These are phyloP conservation scores for Ascomycota sp. DNA, from an alignment of 2,329 filamentous ascomycete genomes.

Conservation along the genomic window DNA sequence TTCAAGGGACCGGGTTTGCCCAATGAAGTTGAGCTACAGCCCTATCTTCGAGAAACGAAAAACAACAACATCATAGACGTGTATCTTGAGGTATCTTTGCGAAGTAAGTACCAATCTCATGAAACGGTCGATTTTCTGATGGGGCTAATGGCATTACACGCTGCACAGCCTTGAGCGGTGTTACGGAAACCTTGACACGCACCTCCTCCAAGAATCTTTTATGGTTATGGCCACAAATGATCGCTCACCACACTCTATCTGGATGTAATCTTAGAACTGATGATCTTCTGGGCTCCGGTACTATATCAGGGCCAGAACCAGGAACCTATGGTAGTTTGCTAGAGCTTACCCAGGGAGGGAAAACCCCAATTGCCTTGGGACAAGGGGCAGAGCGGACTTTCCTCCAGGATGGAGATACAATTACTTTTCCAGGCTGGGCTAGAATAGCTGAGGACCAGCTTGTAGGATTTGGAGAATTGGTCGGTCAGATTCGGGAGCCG, in stretches of 20 bases:
- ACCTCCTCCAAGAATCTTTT: constrained; percentile 31
- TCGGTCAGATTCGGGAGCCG: neutral
- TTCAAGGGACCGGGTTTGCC: constrained; percentile 6
- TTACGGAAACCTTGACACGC: constrained; percentile 11
- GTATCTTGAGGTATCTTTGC: constrained; percentile 16
- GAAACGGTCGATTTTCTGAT: neutral
- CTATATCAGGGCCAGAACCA: constrained; percentile 43
- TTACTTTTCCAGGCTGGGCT: constrained; percentile 44
- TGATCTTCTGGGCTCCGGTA: constrained; percentile 60
- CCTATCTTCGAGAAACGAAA: constrained; percentile 35
- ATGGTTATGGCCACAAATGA: constrained; percentile 70
- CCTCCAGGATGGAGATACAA: constrained; percentile 52
- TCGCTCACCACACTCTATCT: constrained; percentile 59
- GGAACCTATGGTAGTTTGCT: constrained; percentile 51
- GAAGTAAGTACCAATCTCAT: constrained; percentile 10
- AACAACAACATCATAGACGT: constrained; percentile 16
- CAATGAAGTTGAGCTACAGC: constrained; percentile 15
- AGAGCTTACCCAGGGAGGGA: constrained; percentile 52
- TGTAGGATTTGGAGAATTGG: constrained; percentile 1
- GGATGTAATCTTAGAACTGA: constrained; percentile 57
- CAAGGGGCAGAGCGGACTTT: constrained; percentile 50
- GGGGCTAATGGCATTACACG: neutral
- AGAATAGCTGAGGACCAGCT: neutral
- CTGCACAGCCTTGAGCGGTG: constrained; percentile 9
- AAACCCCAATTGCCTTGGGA: constrained; percentile 36